Percentiles rank a stretch among this genome's conserved stretches.
phyloP scores from a whole-genome alignment of 768 basidiomycete genomes.

The Phylloporus sp. region DNA sequence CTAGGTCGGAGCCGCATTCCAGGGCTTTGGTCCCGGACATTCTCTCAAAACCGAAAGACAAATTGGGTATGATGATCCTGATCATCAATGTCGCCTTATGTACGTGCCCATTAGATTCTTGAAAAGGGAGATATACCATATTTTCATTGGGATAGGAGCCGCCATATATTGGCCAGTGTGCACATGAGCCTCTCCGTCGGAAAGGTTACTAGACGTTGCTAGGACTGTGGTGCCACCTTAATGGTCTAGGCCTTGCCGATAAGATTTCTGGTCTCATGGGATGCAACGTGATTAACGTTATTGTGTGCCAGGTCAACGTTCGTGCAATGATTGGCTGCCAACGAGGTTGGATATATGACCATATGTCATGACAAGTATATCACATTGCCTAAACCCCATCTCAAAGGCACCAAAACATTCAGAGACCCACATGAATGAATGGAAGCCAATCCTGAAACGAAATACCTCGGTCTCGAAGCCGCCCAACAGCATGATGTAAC shows the following conservation, averaged over 20 bases:
- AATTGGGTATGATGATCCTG: background rate
- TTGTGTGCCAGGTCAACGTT: too few relatives aligned
- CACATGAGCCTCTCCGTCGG: background rate
- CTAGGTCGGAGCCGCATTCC: background rate
- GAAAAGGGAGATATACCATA: background rate
- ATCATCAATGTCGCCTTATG: background rate
- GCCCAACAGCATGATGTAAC: too few relatives aligned
- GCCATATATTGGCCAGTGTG: background rate
- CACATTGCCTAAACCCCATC: too few relatives aligned
- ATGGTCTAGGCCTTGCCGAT: background rate
- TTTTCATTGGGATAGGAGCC: background rate
- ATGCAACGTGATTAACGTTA: too few relatives aligned
- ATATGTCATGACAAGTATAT: too few relatives aligned
- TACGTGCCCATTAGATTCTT: background rate
- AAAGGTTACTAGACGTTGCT: background rate
- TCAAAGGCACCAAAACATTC: too few relatives aligned
- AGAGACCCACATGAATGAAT: too few relatives aligned
- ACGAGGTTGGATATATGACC: too few relatives aligned
- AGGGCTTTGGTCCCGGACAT: background rate
- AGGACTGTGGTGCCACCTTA: background rate
- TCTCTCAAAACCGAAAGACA: background rate
- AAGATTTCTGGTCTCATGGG: too few relatives aligned
- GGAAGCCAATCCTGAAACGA: too few relatives aligned
- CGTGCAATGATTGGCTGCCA: too few relatives aligned
- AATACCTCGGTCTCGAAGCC: too few relatives aligned